Conservation (phyloP, 495 filamentous ascomycete species). For the Xylaria intraflava region DNA sequence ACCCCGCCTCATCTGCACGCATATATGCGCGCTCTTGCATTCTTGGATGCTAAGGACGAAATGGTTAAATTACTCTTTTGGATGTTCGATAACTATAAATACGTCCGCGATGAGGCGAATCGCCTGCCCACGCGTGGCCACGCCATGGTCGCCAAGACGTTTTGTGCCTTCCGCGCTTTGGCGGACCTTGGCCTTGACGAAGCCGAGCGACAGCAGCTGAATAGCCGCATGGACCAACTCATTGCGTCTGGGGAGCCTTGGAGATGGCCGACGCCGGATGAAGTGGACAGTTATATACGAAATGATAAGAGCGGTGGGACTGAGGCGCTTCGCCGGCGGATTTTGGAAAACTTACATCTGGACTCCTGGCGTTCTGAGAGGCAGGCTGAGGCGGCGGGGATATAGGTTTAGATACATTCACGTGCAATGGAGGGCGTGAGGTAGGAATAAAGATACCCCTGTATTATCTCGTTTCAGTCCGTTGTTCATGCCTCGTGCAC, state of each 20-base stretch:
- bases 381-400: not conserved
- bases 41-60: conserved; percentile 24
- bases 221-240: conserved; percentile 14
- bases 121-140: conserved; percentile 20
- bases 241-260: conserved; percentile 6
- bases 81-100: conserved; percentile 27
- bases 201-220: conserved; percentile 19
- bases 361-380: not conserved
- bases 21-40: conserved; percentile 35
- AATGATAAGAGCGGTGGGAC: conserved; percentile 13
- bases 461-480: not conserved
- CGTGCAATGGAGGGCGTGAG: not conserved
- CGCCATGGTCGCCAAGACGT: conserved; percentile 22
- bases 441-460: conserved; percentile 2
- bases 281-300: conserved; percentile 15
- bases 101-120: conserved; percentile 30
- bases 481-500: not conserved
- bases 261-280: conserved; percentile 25
- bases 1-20: conserved; percentile 23
- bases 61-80: conserved; percentile 36
- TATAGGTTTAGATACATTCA: conserved; percentile 3
- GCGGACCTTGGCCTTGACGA: conserved; percentile 18
- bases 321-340: conserved; percentile 10
- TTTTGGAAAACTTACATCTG: not conserved
- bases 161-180: conserved; percentile 30